Evolutionary conservation across 768 basidiomycete species (phyloP), one percentile per base, ranked within the genome.

Genomic region (Kwoniella pini): DNA sequence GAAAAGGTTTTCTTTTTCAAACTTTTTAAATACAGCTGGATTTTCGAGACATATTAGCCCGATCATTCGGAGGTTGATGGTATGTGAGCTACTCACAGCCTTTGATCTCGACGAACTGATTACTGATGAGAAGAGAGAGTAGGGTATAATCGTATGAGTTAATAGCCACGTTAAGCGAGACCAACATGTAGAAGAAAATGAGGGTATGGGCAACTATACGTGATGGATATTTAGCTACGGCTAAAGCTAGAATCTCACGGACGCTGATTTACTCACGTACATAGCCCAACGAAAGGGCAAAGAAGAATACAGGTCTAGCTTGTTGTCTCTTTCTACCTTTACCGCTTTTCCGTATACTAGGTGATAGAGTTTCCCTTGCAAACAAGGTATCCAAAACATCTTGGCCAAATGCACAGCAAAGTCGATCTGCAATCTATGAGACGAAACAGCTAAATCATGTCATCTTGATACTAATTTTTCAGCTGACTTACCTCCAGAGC

Each of bases 91-190:
- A 72, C 78, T 64, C 39, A 75, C 90, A 92, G 31, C 95, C 94
- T 80, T 99, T 99, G 79, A 98, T 98, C 80, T 99, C 96, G 31
- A 98, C 95, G 71, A 99, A 98, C 77, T 99, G 96, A 74, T 98
- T 99, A 44, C 92, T 96, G 44, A 99, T 86, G 7, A 99, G 83
- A 0, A 99, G 84, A 0, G 94, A 96, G 39, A 99, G 82, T 6
- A 99, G 85, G 1, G 95, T 88, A 70, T 98, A 90, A 76, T 97
- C 94, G 77, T 95, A 99, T 17, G 93, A 95, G 80, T 98, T 98
- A 74, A 99, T 89, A 4, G 96, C 95, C 33, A 99, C 95, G 65
- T 98, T 98, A 57, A 99, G 83, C 4, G 93, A 85, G 55, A 95
- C 89, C 50, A 97, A 83, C 77, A 97, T 92, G 74, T 97, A 99